phyloP scores from a whole-genome alignment of 2,329 filamentous ascomycete genomes.

The Calonectria pseudoreteaudii region DNA sequence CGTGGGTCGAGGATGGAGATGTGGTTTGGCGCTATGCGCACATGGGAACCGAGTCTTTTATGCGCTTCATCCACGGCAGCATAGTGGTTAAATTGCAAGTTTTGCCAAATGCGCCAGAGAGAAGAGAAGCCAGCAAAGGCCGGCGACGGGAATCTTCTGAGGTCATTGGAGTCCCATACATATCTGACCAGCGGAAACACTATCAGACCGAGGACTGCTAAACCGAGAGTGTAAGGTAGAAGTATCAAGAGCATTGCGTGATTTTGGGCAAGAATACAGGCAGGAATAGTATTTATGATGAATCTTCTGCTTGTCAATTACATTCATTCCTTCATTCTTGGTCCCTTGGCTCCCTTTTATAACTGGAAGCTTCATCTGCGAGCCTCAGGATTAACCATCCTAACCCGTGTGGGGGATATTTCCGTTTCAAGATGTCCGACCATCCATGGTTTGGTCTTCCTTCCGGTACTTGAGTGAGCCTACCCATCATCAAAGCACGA shows the following conservation, averaged over 20 bases:
- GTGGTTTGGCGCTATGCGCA: conserved; percentile 25
- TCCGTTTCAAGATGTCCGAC: background rate
- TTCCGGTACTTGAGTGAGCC: background rate
- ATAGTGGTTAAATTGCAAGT: conserved; percentile 8
- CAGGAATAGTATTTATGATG: background rate
- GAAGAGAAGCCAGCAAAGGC: too few relatives aligned
- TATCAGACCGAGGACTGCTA: background rate
- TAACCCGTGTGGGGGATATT: background rate
- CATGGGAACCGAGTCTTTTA: conserved; percentile 9
- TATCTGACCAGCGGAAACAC: background rate
- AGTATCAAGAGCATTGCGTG: background rate
- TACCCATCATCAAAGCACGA: background rate
- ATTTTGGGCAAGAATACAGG: background rate
- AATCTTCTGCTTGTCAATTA: background rate
- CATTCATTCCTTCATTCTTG: background rate
- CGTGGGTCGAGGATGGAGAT: conserved; percentile 12
- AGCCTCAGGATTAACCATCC: background rate
- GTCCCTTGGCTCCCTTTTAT: background rate
- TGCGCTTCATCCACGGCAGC: conserved; percentile 12
- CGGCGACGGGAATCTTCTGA: conserved; percentile 13
- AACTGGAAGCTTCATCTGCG: background rate
- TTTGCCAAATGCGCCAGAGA: background rate
- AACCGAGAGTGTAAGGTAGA: background rate
- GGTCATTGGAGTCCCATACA: background rate
- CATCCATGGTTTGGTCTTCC: background rate